Percentiles rank a stretch among this genome's conserved stretches.
phyloP scores from a whole-genome alignment of 75 land plant genomes.

The Pseudotsuga menziesii region DNA sequence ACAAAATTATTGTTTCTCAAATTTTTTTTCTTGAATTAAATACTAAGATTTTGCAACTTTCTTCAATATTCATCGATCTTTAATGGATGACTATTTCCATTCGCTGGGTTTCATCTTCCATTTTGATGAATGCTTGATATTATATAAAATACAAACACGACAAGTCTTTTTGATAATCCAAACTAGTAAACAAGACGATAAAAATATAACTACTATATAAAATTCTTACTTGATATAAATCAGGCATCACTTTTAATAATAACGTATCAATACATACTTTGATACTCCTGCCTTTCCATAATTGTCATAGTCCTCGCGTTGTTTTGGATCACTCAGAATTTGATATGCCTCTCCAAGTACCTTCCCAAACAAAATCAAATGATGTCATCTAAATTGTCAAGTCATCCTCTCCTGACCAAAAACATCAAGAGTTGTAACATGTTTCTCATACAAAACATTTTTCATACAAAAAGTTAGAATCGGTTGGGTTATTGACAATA shows the following conservation, averaged over 20 bases:
- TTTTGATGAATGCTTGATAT: background rate
- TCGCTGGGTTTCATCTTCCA: background rate
- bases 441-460: background rate
- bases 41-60: background rate
- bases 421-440: background rate
- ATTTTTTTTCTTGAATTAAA: background rate
- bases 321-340: slow-evolving; percentile 66
- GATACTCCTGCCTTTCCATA: slow-evolving; percentile 62
- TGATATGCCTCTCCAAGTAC: slow-evolving; percentile 85
- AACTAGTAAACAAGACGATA: background rate
- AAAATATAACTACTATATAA: background rate
- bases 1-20: background rate
- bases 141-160: background rate
- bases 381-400: no score
- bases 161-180: no score
- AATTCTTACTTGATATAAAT: background rate
- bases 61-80: background rate
- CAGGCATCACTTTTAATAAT: background rate
- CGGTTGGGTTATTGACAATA: background rate
- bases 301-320: slow-evolving; percentile 72
- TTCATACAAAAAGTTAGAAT: background rate
- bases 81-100: background rate
- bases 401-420: background rate
- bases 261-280: slow-evolving; percentile 33
- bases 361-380: slow-evolving; percentile 24